Base-by-base conservation (phyloP, 2,329 filamentous ascomycete genomes). In the Leptodontidium sp. region DNA sequence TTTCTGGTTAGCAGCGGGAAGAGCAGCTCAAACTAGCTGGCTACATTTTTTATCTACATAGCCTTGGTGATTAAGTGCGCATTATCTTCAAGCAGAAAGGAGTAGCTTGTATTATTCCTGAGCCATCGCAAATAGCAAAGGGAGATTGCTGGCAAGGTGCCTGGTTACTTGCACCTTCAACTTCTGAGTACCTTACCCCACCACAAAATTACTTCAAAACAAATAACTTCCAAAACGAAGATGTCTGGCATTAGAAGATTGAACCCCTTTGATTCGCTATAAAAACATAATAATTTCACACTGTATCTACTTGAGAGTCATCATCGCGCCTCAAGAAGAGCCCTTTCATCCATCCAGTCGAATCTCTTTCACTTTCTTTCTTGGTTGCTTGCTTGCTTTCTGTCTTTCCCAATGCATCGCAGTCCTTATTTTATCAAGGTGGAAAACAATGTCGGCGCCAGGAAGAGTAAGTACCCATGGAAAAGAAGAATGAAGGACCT, bases 231-330 rank as follows among this genome's bases (percentile, higher is more conserved):
- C 1, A 21, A 8, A 40, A 11, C 9, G 6, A 59, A 29, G 9
- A 45, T 43, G 9, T 43, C 45, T 35, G 38, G 32, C 24, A 26
- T 21, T 66, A 43, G 52, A 67, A 64, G 38, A 55, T 40, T 50
- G 64, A 69, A 64, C 63, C 65, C 38, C 38, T 17, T 73, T 50
- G 57, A 72, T 73, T 72, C 63, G 57, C 62, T 71, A 71, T 68
- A 71, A 61, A 63, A 69, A 71, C 68, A 72, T 70, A 32, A 40
- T 40, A 72, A 68, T 71, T 58, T 69, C 49, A 72, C 72, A 73
- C 64, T 62, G 32, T 69, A 70, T 74, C 70, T 66, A 66, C 70
- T 69, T 58, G 64, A 70, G 72, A 15, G 35, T n/a, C 55, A 24
- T 21, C n/a, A 40, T 32, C 61, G 61, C 64, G 63, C 52, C 70